A percentile compares a stretch with the other conserved stretches of the same genome.
These are phyloP conservation scores for Vitis vinifera DNA, from an alignment of 164 flowering plant species.

Conservation along the genomic window ASM3070453v1 NC_081819.1:19761001-19761500, in stretches of 20 bases:
- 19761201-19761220: slow-evolving; percentile 82
- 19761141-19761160: slow-evolving; percentile 80
- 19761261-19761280: slow-evolving; percentile 62
- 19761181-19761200: slow-evolving; percentile 85
- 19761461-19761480: background rate
- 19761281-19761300: no score
- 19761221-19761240: slow-evolving; percentile 98
- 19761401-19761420: slow-evolving; percentile 94
- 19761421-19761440: slow-evolving; percentile 87
- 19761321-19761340: no score
- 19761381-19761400: slow-evolving; percentile 95
- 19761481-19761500: background rate
- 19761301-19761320: background rate
- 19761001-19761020: background rate
- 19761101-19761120: slow-evolving; percentile 73
- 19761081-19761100: slow-evolving; percentile 82
- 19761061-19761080: slow-evolving; percentile 60
- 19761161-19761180: slow-evolving; percentile 81
- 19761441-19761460: slow-evolving; percentile 50
- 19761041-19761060: background rate
- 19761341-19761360: slow-evolving; percentile 34
- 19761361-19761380: slow-evolving; percentile 81
- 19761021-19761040: no score
- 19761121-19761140: slow-evolving; percentile 63
- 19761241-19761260: slow-evolving; percentile 91